phyloP scores from a whole-genome alignment of 495 filamentous ascomycete species.

The Eremomyces bilateralis region DNA sequence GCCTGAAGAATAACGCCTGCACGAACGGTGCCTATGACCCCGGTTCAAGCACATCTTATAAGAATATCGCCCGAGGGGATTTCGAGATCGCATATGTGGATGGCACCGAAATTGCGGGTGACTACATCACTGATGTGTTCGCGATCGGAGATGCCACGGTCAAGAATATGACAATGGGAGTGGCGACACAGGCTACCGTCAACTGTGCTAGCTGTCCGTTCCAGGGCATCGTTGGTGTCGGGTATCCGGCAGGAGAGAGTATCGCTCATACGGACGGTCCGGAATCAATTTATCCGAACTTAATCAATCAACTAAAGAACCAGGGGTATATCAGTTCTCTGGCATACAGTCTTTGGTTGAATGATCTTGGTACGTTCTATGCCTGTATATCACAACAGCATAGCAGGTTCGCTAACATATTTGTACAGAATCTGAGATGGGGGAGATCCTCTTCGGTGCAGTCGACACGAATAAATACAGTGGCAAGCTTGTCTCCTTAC shows the following conservation, averaged over 20 bases:
- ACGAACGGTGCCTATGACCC: not conserved
- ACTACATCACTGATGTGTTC: conserved; percentile 1
- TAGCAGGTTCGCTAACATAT: too few species aligned
- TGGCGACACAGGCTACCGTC: not conserved
- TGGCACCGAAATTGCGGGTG: not conserved
- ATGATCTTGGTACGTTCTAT: conserved; percentile 1
- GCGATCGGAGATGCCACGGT: not conserved
- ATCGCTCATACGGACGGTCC: not conserved
- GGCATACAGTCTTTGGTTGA: conserved; percentile 2
- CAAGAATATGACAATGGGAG: not conserved
- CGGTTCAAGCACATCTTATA: not conserved
- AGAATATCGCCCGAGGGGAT: not conserved
- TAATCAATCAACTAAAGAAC: not conserved
- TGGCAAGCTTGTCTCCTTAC: not conserved
- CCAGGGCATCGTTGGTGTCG: not conserved
- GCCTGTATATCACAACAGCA: not conserved
- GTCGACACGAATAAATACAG: conserved; percentile 2
- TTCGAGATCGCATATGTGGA: conserved; percentile 3
- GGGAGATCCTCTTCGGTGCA: conserved; percentile 1
- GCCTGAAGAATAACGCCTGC: not conserved
- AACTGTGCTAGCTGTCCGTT: not conserved
- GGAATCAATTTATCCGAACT: not conserved
- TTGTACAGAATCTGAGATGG: not conserved
- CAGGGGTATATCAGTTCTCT: not conserved
- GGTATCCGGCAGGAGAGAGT: not conserved